Conservation (phyloP, 768 basidiomycete genomes). For the Hemileccinum rubropunctum region DNA sequence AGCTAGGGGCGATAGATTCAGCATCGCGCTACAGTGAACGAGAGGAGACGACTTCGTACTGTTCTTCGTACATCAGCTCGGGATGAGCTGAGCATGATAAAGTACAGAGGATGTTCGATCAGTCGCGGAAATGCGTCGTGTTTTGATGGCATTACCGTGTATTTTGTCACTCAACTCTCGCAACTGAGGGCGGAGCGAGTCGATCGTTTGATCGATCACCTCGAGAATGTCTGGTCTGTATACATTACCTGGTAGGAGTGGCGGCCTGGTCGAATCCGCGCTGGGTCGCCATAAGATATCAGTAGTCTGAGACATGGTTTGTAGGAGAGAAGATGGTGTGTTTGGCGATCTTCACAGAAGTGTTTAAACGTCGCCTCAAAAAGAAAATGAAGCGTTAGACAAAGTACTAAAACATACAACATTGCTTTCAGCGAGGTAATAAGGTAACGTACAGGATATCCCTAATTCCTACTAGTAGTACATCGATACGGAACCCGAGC, state of each 20-base stretch:
- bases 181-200: slow-evolving; percentile 52
- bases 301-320: slow-evolving; percentile 17
- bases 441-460: too few species aligned
- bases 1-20: slow-evolving; percentile 25
- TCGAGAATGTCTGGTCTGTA: slow-evolving; percentile 59
- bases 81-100: slow-evolving; percentile 53
- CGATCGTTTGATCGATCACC: slow-evolving; percentile 55
- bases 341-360: too few species aligned
- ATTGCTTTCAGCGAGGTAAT: too few species aligned
- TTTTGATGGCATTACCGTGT: slow-evolving; percentile 44
- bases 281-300: slow-evolving; percentile 43
- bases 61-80: slow-evolving; percentile 67
- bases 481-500: too few species aligned
- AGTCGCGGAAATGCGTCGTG: neutral
- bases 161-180: slow-evolving; percentile 69
- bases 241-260: slow-evolving; percentile 31
- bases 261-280: slow-evolving; percentile 22
- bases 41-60: slow-evolving; percentile 36
- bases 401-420: too few species aligned
- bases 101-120: neutral
- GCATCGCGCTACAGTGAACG: neutral
- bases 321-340: too few species aligned
- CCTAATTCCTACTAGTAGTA: too few species aligned
- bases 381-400: too few species aligned
- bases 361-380: too few species aligned